These are phyloP conservation scores for Pestalotiopsis sp. DNA, from an alignment of 2,329 filamentous ascomycete genomes.

Conservation along the genomic window DNA sequence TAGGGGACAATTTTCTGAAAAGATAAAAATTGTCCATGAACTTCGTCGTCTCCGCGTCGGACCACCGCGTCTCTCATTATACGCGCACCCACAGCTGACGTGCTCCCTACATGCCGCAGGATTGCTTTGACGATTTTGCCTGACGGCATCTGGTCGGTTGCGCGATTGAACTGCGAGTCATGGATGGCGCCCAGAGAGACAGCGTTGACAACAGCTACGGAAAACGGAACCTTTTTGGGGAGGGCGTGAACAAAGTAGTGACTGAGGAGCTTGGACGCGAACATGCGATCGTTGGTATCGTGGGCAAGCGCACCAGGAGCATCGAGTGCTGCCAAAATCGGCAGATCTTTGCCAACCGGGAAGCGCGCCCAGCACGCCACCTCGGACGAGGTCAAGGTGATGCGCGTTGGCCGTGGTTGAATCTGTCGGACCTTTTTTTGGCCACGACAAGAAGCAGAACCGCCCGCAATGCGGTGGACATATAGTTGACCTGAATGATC, in stretches of 20 bases:
- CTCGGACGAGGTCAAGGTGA: constrained; percentile 16
- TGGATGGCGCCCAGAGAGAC: constrained; percentile 19
- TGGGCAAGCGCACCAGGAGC: constrained; percentile 9
- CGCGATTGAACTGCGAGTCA: constrained; percentile 17
- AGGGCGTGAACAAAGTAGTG: constrained; percentile 35
- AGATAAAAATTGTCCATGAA: constrained; percentile 21
- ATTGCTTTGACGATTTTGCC: constrained; percentile 10
- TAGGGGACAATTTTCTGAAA: constrained; percentile 18
- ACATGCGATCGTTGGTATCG: constrained; percentile 20
- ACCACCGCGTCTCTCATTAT: constrained; percentile 18
- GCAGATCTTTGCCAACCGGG: not conserved
- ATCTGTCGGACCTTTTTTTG: not conserved
- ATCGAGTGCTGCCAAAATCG: constrained; percentile 19
- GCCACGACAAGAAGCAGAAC: constrained; percentile 3
- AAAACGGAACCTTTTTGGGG: constrained; percentile 23
- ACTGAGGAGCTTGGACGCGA: constrained; percentile 31
- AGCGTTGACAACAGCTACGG: constrained; percentile 21
- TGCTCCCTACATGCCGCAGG: constrained; percentile 11
- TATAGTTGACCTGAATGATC: constrained; percentile 3
- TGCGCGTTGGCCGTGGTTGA: constrained; percentile 5
- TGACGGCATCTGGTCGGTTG: constrained; percentile 11
- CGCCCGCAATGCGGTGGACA: constrained; percentile 1
- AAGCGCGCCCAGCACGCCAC: not conserved
- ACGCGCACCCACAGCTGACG: constrained; percentile 17
- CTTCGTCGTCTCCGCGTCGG: constrained; percentile 14